Conservation (phyloP, 2,329 filamentous ascomycete genomes). For the Cercospora zeina region DNA sequence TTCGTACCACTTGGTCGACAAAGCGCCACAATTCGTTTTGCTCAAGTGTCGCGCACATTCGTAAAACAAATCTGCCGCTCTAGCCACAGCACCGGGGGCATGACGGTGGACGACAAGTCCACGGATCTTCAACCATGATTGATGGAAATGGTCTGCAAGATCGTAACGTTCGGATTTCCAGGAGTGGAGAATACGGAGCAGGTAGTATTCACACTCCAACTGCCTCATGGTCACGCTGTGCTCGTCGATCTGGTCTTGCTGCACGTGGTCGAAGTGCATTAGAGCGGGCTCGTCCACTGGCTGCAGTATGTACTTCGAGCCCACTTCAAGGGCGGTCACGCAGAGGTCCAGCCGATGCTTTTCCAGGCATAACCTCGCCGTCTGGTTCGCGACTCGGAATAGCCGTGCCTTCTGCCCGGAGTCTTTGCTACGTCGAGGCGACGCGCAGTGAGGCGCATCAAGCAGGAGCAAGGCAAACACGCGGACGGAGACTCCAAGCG, state of each 20-base stretch:
- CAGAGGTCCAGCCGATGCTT: slow-evolving; percentile 59
- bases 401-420: slow-evolving; percentile 53
- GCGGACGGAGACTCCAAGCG: slow-evolving; percentile 43
- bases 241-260: slow-evolving; percentile 25
- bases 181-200: slow-evolving; percentile 67
- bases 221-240: slow-evolving; percentile 41
- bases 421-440: slow-evolving; percentile 29
- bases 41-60: slow-evolving; percentile 59
- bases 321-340: slow-evolving; percentile 62
- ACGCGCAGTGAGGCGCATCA: slow-evolving; percentile 54
- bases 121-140: slow-evolving; percentile 51
- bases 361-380: slow-evolving; percentile 64
- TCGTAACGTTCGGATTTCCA: slow-evolving; percentile 74
- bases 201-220: slow-evolving; percentile 63
- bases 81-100: slow-evolving; percentile 57
- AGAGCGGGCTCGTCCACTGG: slow-evolving; percentile 15
- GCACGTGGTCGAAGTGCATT: slow-evolving; percentile 23
- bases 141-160: slow-evolving; percentile 75
- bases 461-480: slow-evolving; percentile 68
- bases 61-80: slow-evolving; percentile 66
- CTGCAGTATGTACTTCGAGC: slow-evolving; percentile 52
- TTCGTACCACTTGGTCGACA: slow-evolving; percentile 71
- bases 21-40: slow-evolving; percentile 55
- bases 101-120: slow-evolving; percentile 39
- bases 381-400: slow-evolving; percentile 67